phyloP scores from a whole-genome alignment of 345 rosid genomes.

The Salix purpurea region DNA sequence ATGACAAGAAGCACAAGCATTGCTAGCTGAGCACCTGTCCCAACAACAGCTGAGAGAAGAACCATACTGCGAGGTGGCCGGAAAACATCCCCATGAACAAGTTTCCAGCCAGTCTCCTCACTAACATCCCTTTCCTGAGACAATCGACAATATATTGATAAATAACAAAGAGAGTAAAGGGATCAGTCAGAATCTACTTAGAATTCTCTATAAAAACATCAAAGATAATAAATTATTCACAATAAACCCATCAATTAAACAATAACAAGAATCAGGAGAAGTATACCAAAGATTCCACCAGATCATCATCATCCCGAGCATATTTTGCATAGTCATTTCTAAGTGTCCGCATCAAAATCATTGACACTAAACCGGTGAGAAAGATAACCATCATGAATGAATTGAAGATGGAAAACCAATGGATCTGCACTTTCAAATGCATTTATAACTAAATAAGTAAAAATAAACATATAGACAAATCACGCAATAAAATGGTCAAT shows the following conservation, averaged over 20 bases:
- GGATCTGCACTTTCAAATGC: slow-evolving; percentile 53
- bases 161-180: not conserved
- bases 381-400: slow-evolving; percentile 98
- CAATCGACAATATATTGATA: not conserved
- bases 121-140: slow-evolving; percentile 89
- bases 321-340: slow-evolving; percentile 94
- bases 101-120: slow-evolving; percentile 98
- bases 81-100: slow-evolving; percentile 96
- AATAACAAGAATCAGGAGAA: slow-evolving; percentile 2
- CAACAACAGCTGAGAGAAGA: slow-evolving; percentile 85
- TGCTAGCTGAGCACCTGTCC: slow-evolving; percentile 93
- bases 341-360: slow-evolving; percentile 95
- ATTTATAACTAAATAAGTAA: slow-evolving; percentile 6
- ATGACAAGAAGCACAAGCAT: slow-evolving; percentile 91
- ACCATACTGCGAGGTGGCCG: slow-evolving; percentile 64
- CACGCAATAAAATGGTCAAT: not conserved
- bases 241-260: not conserved
- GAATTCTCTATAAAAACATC: not conserved
- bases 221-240: not conserved
- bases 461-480: not conserved
- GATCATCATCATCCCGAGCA: slow-evolving; percentile 95
- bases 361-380: slow-evolving; percentile 93
- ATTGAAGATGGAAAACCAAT: slow-evolving; percentile 95
- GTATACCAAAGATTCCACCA: slow-evolving; percentile 85
- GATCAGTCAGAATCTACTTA: not conserved